These are phyloP conservation scores for Kazachstania viticola DNA, from an alignment of 805 yeast species.

Conservation along the genomic window DNA sequence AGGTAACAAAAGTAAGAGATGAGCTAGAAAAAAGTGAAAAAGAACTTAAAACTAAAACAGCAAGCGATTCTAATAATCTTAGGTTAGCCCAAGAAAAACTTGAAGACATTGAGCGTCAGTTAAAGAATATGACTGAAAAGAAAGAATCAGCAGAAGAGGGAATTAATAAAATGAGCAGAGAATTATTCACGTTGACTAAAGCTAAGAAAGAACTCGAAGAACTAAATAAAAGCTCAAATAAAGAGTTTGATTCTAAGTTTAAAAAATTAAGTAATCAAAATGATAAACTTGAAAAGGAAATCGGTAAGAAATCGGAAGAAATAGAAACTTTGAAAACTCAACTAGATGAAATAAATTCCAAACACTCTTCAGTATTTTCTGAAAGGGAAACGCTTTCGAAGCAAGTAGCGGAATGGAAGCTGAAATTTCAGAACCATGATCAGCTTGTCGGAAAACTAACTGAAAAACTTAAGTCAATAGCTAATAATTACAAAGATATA, in stretches of 20 bases:
- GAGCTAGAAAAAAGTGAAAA: slow-evolving; percentile 12
- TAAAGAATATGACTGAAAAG: slow-evolving; percentile 22
- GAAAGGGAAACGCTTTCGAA: slow-evolving; percentile 16
- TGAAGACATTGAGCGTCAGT: slow-evolving; percentile 23
- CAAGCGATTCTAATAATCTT: too few species aligned
- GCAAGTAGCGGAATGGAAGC: slow-evolving; percentile 17
- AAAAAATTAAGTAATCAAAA: slow-evolving; percentile 16
- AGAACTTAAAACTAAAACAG: slow-evolving; percentile 13
- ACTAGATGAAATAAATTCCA: not conserved
- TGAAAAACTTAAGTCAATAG: slow-evolving; percentile 35
- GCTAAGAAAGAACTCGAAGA: slow-evolving; percentile 43
- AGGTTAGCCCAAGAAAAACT: too few species aligned
- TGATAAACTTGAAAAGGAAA: slow-evolving; percentile 8
- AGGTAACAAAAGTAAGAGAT: too few species aligned
- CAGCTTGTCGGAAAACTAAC: slow-evolving; percentile 32
- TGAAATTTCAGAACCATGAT: slow-evolving; percentile 23
- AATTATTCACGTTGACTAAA: slow-evolving; percentile 53
- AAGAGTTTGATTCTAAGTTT: slow-evolving; percentile 30
- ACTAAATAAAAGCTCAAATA: slow-evolving; percentile 32
- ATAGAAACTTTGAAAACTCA: slow-evolving; percentile 5
- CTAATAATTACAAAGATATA: slow-evolving; percentile 23
- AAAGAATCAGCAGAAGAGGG: slow-evolving; percentile 72
- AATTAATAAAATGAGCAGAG: slow-evolving; percentile 82
- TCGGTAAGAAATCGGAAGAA: slow-evolving; percentile 13
- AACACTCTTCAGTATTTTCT: slow-evolving; percentile 6